phyloP scores from a whole-genome alignment of 2,329 filamentous ascomycete species.

The Cercospora sp. region DNA sequence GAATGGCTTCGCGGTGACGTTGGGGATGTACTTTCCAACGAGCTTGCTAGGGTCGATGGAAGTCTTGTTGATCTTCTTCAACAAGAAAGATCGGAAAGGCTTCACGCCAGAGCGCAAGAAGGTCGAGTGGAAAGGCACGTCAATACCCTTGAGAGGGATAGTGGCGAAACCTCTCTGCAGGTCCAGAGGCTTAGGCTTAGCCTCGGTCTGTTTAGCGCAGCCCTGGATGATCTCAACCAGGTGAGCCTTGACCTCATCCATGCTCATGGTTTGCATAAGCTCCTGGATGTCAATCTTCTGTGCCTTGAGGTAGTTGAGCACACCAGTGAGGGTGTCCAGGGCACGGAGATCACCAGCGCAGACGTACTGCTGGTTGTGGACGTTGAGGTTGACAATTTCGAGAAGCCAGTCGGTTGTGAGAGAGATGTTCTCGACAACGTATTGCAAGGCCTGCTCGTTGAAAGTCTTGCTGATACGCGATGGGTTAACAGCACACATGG shows the following conservation, averaged over 20 bases:
- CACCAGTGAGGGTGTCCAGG: conserved; percentile 67
- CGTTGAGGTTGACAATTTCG: conserved; percentile 96
- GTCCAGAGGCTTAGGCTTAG: conserved; percentile 84
- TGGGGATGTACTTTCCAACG: conserved; percentile 98
- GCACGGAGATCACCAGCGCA: conserved; percentile 66
- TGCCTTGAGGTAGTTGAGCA: conserved; percentile 92
- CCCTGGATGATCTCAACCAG: conserved; percentile 88
- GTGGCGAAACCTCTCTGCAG: conserved; percentile 95
- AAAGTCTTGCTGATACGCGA: conserved; percentile 98
- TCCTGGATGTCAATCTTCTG: conserved; percentile 97
- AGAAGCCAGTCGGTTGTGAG: conserved; percentile 93
- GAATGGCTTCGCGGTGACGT: conserved; percentile 95
- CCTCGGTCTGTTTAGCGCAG: conserved; percentile 80
- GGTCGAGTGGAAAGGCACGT: conserved; percentile 98
- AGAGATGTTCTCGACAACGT: conserved; percentile 91
- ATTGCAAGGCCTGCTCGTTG: conserved; percentile 95
- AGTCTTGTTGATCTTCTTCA: conserved; percentile 99
- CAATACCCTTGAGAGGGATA: conserved; percentile 94
- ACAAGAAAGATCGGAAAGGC: conserved; percentile 95
- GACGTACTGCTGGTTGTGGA: conserved; percentile 70
- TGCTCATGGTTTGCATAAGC: conserved; percentile 78
- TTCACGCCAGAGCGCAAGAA: conserved; percentile 98
- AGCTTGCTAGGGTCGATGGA: conserved; percentile 96
- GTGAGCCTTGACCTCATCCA: conserved; percentile 89
- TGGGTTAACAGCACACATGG: conserved; percentile 98